Evolutionary conservation across 2,329 filamentous ascomycete species (phyloP), one percentile per base, ranked within the genome.

Genomic region (Trematosphaeria pertusa): DNA sequence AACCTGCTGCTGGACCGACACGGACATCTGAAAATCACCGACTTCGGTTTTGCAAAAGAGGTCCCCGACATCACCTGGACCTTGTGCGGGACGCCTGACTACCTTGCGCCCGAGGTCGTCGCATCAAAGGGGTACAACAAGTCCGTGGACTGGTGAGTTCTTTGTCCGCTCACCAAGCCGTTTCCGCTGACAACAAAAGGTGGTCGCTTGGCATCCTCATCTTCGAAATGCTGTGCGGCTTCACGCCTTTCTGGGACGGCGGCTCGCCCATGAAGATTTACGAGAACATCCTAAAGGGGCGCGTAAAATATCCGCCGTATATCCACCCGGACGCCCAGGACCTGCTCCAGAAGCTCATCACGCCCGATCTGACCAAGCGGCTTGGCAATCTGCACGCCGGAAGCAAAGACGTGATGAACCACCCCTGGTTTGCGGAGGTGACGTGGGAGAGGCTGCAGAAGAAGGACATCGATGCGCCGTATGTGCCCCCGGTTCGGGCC

Each of bases 21-120:
- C 71, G 93, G 92, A 15, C 93, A 97, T 72, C 80, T 97, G 56
- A 97, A 97, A 74, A 97, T 97, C 67, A 97, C 92, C 12, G 93
- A 99, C 78, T 99, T 99, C 75, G 94, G 94, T 2, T 99, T 99
- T 69, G 94, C 94, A 38, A 99, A 99, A 78, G 90, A 92, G 60
- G 94, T 99, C 19, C 92, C 92, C 12, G 94, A 99, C 80, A 97
- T 97, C 75, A 99, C 94, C 32, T 99, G 94, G 94, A 99, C 94
- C 19, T 82, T 99, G 32, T 99, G 94, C 70, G 94, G 94, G 50
- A 99, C 94, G 10, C 94, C 94, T 5, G 94, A 99, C 74, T 99
- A 99, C 71, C 84, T 99, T 26, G 94, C 94, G 0, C 94, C 94
- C 0, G 94, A 99, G 75, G 94, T 99, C 11, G 94, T 99, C n/a